A percentile compares a stretch with the other conserved stretches of the same genome.
These are phyloP conservation scores for Aspergillus aculeatus DNA, from an alignment of 2,329 filamentous ascomycete species.

Conservation along the genomic window DNA sequence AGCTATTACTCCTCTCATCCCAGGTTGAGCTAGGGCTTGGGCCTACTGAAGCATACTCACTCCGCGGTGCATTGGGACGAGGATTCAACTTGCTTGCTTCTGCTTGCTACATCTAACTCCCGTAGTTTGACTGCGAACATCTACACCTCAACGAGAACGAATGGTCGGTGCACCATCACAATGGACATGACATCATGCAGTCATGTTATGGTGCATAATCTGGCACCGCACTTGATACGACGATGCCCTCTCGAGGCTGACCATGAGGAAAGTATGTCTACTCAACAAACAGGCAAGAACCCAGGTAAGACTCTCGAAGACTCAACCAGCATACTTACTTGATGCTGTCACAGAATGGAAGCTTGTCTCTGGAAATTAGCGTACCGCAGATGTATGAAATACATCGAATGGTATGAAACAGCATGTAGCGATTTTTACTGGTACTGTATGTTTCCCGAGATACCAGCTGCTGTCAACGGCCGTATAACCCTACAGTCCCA, in stretches of 20 bases:
- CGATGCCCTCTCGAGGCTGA: background rate
- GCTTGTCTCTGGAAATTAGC: background rate
- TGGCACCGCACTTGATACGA: background rate
- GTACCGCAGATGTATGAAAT: background rate
- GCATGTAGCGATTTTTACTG: background rate
- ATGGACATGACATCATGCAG: background rate
- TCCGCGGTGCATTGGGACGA: no score
- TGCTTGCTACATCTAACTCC: no score
- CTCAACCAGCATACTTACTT: background rate
- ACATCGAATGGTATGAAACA: no score
- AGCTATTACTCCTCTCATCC: background rate
- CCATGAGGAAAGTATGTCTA: background rate
- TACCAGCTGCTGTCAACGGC: background rate
- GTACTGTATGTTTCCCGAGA: background rate
- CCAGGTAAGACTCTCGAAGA: background rate
- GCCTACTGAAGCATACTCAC: background rate
- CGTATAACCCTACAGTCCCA: background rate
- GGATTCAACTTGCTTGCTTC: no score
- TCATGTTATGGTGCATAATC: background rate
- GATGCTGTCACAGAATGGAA: background rate
- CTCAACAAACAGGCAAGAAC: background rate
- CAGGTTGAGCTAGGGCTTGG: background rate
- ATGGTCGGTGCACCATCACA: background rate
- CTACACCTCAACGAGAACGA: background rate
- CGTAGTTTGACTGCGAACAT: no score